Percentiles rank a stretch among this genome's conserved stretches.
phyloP scores from a whole-genome alignment of 257 asterid genomes.

The Lithospermum erythrorhizon region DNA sequence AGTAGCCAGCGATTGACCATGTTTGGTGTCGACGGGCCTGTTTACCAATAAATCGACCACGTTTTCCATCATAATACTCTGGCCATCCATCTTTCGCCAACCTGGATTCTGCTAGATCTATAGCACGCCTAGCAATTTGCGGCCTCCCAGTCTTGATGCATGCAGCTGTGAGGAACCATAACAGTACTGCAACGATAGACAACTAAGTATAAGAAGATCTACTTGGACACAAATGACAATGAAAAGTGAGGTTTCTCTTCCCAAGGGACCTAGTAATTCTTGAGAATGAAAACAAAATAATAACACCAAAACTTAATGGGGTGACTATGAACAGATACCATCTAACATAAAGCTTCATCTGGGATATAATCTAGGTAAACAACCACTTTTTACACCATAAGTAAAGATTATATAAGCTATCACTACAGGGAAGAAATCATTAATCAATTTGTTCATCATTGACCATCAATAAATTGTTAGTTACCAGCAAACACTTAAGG shows the following conservation, averaged over 20 bases:
- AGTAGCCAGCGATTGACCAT: background rate
- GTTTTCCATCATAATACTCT: background rate
- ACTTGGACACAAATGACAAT: background rate
- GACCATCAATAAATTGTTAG: no score
- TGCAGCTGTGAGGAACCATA: background rate
- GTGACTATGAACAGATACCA: background rate
- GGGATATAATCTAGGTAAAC: no score
- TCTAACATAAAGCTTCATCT: no score
- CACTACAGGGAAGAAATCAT: no score
- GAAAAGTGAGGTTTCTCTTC: background rate
- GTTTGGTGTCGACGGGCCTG: background rate
- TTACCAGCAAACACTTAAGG: background rate
- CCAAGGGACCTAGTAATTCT: background rate
- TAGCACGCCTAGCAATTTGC: background rate
- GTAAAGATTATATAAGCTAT: no score
- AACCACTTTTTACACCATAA: background rate
- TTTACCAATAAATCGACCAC: background rate
- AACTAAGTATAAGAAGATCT: background rate
- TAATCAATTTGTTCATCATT: no score
- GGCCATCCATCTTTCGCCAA: background rate
- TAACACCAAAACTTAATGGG: background rate
- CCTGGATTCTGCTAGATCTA: background rate
- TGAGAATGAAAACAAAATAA: no score
- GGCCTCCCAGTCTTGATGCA: background rate
- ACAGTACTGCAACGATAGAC: background rate